phyloP scores from a whole-genome alignment of 2,329 filamentous ascomycete species.

The Mycocentrospora acerina region DNA sequence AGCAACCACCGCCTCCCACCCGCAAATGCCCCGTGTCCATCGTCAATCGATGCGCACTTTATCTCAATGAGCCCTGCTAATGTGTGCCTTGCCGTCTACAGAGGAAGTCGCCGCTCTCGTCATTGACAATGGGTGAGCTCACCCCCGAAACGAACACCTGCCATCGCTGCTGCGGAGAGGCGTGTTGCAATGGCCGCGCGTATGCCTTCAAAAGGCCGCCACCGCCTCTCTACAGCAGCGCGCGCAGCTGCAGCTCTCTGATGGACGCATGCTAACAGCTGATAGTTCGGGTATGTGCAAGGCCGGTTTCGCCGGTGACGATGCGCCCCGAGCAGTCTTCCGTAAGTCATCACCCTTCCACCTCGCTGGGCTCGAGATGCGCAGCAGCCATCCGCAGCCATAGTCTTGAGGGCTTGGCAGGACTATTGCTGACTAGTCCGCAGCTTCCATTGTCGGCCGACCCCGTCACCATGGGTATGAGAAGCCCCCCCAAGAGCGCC shows the following conservation, averaged over 20 bases:
- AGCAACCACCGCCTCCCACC: slow-evolving; percentile 47
- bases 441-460: slow-evolving; percentile 98
- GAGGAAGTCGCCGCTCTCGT: slow-evolving; percentile 99
- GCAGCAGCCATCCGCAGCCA: slow-evolving; percentile 11
- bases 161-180: slow-evolving; percentile 44
- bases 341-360: slow-evolving; percentile 68
- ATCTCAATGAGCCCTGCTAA: slow-evolving; percentile 42
- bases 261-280: slow-evolving; percentile 41
- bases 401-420: slow-evolving; percentile 3
- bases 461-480: slow-evolving; percentile 99
- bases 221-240: slow-evolving; percentile 26
- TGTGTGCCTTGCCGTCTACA: slow-evolving; percentile 50
- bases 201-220: slow-evolving; percentile 23
- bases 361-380: too few relatives aligned
- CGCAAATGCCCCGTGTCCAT: slow-evolving; percentile 15
- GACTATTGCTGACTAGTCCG: slow-evolving; percentile 32
- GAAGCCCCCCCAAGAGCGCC: slow-evolving; percentile 14
- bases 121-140: slow-evolving; percentile 99
- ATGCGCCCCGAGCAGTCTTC: slow-evolving; percentile 99
- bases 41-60: slow-evolving; percentile 17
- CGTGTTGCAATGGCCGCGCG: slow-evolving; percentile 29
- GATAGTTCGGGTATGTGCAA: slow-evolving; percentile 99
- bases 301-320: slow-evolving; percentile 99
- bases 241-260: slow-evolving; percentile 16
- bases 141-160: slow-evolving; percentile 32